phyloP scores from a whole-genome alignment of 306 rosid species.

The Pyrus pyrifolia region DNA sequence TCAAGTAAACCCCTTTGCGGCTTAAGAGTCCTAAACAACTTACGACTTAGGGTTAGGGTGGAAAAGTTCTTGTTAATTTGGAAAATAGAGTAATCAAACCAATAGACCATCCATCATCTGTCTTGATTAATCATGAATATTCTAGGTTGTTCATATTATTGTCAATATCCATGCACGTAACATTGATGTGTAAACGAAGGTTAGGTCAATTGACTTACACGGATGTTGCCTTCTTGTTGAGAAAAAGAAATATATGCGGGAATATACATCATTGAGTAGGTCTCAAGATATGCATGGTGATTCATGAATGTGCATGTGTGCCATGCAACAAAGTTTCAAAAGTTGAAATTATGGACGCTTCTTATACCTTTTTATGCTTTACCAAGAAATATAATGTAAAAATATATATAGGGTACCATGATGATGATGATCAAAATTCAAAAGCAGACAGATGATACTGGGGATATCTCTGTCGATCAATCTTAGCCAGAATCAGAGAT shows the following conservation, averaged over 20 bases:
- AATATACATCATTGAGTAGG: not conserved
- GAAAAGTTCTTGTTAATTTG: not conserved
- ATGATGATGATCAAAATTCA: slow-evolving; percentile 25
- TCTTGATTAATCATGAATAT: not conserved
- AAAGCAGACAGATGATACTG: slow-evolving; percentile 13
- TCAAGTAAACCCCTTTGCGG: slow-evolving; percentile 3
- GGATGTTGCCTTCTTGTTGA: not conserved
- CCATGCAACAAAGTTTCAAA: slow-evolving; percentile 16
- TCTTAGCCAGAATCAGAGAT: slow-evolving; percentile 27
- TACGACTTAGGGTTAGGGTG: not conserved
- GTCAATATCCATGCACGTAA: not conserved
- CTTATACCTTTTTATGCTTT: slow-evolving; percentile 8
- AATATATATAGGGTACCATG: not conserved
- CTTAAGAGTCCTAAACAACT: not conserved
- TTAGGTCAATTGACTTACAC: not conserved
- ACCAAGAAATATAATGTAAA: not conserved
- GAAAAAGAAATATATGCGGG: not conserved
- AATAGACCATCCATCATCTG: not conserved
- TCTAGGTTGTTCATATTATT: not conserved
- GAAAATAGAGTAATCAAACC: not conserved
- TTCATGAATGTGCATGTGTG: slow-evolving; percentile 16
- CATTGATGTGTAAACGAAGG: not conserved
- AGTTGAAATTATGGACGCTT: slow-evolving; percentile 12
- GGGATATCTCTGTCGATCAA: not conserved
- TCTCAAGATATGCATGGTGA: not conserved